Evolutionary conservation across 1,284 basidiomycete genomes (phyloP), one percentile per base, ranked within the genome.

Genomic region (Leccinum pachyderme): DNA sequence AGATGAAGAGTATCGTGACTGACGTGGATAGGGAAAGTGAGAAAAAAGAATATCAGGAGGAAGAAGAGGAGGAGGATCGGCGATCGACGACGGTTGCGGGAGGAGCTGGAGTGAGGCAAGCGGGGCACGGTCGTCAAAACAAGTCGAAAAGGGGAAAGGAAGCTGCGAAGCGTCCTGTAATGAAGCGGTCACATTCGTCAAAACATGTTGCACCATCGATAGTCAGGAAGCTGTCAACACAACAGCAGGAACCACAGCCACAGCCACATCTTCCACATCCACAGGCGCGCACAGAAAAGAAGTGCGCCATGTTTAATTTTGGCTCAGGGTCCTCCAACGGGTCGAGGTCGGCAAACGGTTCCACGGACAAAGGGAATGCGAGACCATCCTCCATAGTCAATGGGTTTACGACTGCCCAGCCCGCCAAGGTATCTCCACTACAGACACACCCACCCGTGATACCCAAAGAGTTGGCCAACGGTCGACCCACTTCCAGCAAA

Each of bases 251-350:
- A 22, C 37, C 18, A 22, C 37, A 11, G 11, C 37, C 18, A 0
- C 35, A 0, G 11, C 37, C 18, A 0, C 35, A 0, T 15, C 37
- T 18, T 5, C 58, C 57, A 7, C 60, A 54, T 46, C 47, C 51
- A 37, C 58, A 52, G 32, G 53, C 32, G 27, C 59, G 59, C 43
- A 56, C 46, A 28, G 57, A 61, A 29, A 71, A 68, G 57, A 69
- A 63, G 37, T 61, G 65, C 11, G 66, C 77, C 12, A 73, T 74
- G 63, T 84, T 84, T 59, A 81, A 83, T 59, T 77, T 85, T 54
- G 82, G 81, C 2, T 84, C 82, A 11, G 73, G 75, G 56, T 82
- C 81, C 29, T 79, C 79, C 33, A 80, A 79, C 61, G 81, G 80
- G 41, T 75, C 77, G 24, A 74, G 72, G 55, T 72, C 72, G 4